Conservation (phyloP, 495 filamentous ascomycete species). For the Penicillium longicatenatum region DNA sequence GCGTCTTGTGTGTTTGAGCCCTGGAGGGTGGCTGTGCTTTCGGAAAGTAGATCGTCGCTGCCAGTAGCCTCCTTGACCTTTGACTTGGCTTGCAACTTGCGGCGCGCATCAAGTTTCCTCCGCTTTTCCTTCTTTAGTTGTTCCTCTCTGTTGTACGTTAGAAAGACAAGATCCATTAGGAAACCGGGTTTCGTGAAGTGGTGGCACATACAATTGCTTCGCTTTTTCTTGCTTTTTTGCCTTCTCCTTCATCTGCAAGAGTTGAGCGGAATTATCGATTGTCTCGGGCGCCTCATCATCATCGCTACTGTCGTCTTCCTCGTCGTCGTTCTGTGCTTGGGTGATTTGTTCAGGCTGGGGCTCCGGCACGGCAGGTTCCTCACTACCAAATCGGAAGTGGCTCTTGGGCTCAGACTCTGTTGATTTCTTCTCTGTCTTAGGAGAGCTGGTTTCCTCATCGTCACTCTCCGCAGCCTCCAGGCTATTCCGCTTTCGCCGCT, state of each 20-base stretch:
- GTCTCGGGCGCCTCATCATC: slow-evolving; percentile 55
- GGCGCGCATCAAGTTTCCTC: slow-evolving; percentile 48
- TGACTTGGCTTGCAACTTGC: slow-evolving; percentile 50
- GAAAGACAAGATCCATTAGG: background rate
- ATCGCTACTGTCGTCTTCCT: slow-evolving; percentile 36
- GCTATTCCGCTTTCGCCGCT: slow-evolving; percentile 41
- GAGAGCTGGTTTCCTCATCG: slow-evolving; percentile 6
- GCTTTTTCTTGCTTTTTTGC: slow-evolving; percentile 43
- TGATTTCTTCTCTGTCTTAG: slow-evolving; percentile 18
- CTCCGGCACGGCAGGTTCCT: slow-evolving; percentile 42
- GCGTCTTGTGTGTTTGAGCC: slow-evolving; percentile 43
- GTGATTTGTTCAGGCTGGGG: slow-evolving; percentile 24
- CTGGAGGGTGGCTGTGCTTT: slow-evolving; percentile 45
- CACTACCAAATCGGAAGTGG: slow-evolving; percentile 47
- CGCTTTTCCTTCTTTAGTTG: slow-evolving; percentile 49
- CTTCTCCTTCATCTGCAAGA: slow-evolving; percentile 42
- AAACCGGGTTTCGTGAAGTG: background rate
- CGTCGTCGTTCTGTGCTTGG: slow-evolving; percentile 24
- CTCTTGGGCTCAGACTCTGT: slow-evolving; percentile 27
- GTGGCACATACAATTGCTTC: slow-evolving; percentile 37
- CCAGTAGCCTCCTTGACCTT: slow-evolving; percentile 34
- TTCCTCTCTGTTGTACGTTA: slow-evolving; percentile 36
- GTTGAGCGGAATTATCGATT: slow-evolving; percentile 47
- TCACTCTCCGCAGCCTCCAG: slow-evolving; percentile 25
- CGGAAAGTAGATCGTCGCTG: slow-evolving; percentile 39